Base-by-base conservation (phyloP, 2,329 filamentous ascomycete genomes). In the Paecilomyces sp. region DNA sequence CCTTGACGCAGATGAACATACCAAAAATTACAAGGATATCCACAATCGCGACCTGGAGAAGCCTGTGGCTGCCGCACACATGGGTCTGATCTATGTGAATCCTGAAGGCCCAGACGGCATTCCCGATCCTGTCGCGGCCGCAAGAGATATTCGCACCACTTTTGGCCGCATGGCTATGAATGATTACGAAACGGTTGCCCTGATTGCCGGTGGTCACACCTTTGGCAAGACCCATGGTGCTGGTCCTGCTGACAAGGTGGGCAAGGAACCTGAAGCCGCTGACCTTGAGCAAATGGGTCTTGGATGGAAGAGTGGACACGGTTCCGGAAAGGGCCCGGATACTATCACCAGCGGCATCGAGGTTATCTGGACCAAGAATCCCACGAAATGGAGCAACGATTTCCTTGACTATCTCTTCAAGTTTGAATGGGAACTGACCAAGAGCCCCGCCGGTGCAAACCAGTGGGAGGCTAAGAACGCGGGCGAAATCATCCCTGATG, bases 171-270 rank as follows among this genome's bases (percentile, higher is more conserved):
- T 92, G 89, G 89, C 86, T 62, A 92, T 92, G 89, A 85, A 90
- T 70, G 88, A 92, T 70, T 86, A 90, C 76, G 89, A 92, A 80
- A 92, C 89, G 0, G 89, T 90, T 58, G 89, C 89, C 13, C 78
- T 92, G 54, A 92, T 92, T 70, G 87, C 87, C 47, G 89, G 89
- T 70, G 89, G 89, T 47, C 89, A 92, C 80, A 82, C 85, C 28
- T 90, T 92, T 67, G 89, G 89, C 68, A 92, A 92, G 83, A 90
- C 88, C 0, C 89, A 92, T 75, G 89, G 89, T 67, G 89, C 89
- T 33, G 88, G 77, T 59, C 78, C 85, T 15, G 76, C 81, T 18
- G 82, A 83, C 63, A 82, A 90, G 67, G 81, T 91, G 56, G 88
- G 87, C 58, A 75, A 79, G 18, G 89, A 90, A 73, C 89, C 89